Percentiles rank a stretch among this genome's conserved stretches.
These are phyloP conservation scores for Henckelia pumila DNA, from an alignment of 257 asterid species.

Conservation along the genomic window DNA sequence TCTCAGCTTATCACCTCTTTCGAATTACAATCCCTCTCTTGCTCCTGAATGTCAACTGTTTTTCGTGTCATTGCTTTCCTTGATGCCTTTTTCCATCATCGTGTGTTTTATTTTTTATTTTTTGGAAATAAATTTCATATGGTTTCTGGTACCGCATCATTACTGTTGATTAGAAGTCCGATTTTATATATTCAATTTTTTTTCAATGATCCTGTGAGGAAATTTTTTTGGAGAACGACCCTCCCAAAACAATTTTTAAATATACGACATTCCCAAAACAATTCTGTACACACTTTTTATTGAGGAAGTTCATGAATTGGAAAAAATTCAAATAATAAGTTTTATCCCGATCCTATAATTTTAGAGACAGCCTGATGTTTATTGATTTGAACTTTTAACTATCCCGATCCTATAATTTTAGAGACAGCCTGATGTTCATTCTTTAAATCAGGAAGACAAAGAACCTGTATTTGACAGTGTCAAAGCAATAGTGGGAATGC, in stretches of 20 bases:
- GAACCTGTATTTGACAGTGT: constrained; percentile 97
- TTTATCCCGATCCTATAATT: background rate
- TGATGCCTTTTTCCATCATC: too few relatives aligned
- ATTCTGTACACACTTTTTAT: too few relatives aligned
- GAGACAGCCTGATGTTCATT: constrained; percentile 2
- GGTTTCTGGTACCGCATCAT: background rate
- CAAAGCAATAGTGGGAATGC: constrained; percentile 87
- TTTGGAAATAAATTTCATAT: background rate
- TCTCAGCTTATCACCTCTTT: constrained; percentile 1
- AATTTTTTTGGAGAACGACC: background rate
- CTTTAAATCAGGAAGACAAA: constrained; percentile 77
- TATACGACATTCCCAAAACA: background rate
- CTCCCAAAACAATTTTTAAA: background rate
- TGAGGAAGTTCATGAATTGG: too few relatives aligned
- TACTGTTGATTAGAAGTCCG: background rate
- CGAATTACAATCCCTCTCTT: background rate
- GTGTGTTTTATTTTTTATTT: too few relatives aligned
- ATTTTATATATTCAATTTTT: background rate
- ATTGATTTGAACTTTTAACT: too few relatives aligned
- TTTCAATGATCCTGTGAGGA: background rate
- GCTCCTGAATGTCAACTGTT: constrained; percentile 1
- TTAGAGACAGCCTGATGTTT: constrained; percentile 16
- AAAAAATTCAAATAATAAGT: too few relatives aligned
- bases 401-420: background rate
- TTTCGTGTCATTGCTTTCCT: background rate